Evolutionary conservation across 2,329 filamentous ascomycete genomes (phyloP), one percentile per base, ranked within the genome.

Genomic region (Beauveria asiatica): DNA sequence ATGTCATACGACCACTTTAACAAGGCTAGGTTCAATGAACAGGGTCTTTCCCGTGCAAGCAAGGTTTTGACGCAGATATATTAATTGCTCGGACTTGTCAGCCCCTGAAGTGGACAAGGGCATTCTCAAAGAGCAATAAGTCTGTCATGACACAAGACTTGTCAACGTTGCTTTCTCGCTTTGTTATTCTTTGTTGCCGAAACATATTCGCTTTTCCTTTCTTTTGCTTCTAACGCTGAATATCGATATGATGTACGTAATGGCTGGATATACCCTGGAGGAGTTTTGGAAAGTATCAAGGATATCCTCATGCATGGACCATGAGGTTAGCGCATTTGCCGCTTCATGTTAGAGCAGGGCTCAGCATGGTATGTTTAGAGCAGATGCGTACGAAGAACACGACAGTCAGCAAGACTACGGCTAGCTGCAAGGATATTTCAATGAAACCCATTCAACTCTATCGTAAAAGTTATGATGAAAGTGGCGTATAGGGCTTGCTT

Each of bases 251-350:
- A 59, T 54, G 58, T 56, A 60, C 25, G 45, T 21, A 50, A 60
- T 50, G 45, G 33, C 51, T 55, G 58, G 58, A 60, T 60, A 60
- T 60, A 60, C 58, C 58, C 58, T n/a, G 51, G 45, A 19, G 37
- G 45, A 50, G 17, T 55, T 55, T 50, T 60, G 49, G 57, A 53
- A 45, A 37, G 42, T 59, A 53, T 30, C 13, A 33, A 17, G 27
- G 30, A 17, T 45, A 54, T 42, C 41, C 41, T 59, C 30, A 42
- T 54, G 41, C 41, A 27, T 46, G 33, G 49, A 48, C 8, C 30
- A 54, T 44, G 41, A 48, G 57, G 27, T 19, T 48, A 42, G 57
- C 42, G 45, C 33, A 39, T 41, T 33, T 48, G 51, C 21, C 16
- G 5, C 42, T 37, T 16, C 19, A 54, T 59, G 49, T 19, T 53